These are phyloP conservation scores for Ceratorhiza oryzae-sativae DNA, from an alignment of 1,284 basidiomycete genomes.

Conservation along the genomic window DNA sequence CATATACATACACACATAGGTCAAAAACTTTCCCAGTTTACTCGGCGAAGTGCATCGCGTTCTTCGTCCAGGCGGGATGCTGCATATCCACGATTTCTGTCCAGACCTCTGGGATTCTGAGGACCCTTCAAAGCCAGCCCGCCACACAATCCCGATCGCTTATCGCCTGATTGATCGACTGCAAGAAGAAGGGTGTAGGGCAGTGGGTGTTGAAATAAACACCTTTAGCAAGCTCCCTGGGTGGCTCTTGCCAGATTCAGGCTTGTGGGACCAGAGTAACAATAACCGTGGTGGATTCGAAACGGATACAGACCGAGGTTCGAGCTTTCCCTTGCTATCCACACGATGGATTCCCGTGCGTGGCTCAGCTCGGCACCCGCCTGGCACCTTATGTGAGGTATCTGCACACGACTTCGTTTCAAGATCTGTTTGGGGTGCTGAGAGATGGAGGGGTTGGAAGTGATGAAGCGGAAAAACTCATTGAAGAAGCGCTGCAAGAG, in stretches of 20 bases:
- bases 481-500: background rate
- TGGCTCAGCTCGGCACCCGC: background rate
- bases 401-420: background rate
- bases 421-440: background rate
- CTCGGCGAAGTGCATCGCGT: background rate
- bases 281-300: background rate
- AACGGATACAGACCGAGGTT: background rate
- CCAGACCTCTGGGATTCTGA: background rate
- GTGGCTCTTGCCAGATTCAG: background rate
- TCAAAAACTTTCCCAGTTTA: background rate
- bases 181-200: background rate
- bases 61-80: background rate
- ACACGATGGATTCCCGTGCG: constrained; percentile 1
- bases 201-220: background rate
- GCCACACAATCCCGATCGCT: background rate
- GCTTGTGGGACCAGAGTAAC: background rate
- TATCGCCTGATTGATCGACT: background rate
- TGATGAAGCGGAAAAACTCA: background rate
- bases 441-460: background rate
- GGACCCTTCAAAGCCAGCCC: background rate
- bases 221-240: background rate
- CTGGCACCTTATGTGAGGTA: background rate
- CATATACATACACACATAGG: background rate
- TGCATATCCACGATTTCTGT: background rate
- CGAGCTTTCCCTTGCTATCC: background rate